Percentiles rank a stretch among this genome's conserved stretches.
Evolutionary conservation across 805 yeast species (phyloP).

Genomic region (Nakazawaea wyomingensis): DNA sequence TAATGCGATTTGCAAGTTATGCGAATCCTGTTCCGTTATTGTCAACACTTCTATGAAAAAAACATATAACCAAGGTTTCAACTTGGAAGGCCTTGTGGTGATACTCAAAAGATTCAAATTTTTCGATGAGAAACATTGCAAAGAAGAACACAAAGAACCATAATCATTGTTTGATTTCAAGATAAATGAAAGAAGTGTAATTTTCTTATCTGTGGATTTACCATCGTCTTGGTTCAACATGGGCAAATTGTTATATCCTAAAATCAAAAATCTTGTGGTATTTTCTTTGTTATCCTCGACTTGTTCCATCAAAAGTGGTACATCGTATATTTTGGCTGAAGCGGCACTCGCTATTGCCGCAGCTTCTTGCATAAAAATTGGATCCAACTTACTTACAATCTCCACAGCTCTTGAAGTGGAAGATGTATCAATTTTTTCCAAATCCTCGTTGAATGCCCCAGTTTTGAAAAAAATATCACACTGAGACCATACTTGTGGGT

Average conservation of each 20-base stretch:
- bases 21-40: constrained; percentile 25
- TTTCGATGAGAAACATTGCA: constrained; percentile 49
- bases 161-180: constrained; percentile 57
- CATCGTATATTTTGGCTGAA: constrained; percentile 56
- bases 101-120: constrained; percentile 65
- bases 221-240: not conserved
- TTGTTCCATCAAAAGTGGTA: constrained; percentile 47
- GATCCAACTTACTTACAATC: constrained; percentile 37
- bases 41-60: constrained; percentile 73
- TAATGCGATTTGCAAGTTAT: constrained; percentile 29
- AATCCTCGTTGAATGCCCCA: constrained; percentile 28
- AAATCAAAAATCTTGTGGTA: constrained; percentile 78
- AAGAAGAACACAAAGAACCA: constrained; percentile 68
- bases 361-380: constrained; percentile 29
- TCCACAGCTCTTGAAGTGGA: constrained; percentile 88
- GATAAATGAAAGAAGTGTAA: constrained; percentile 62
- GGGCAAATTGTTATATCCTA: constrained; percentile 36
- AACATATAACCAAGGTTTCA: constrained; percentile 71
- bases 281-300: constrained; percentile 73
- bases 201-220: constrained; percentile 17
- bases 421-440: constrained; percentile 55
- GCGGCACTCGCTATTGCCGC: constrained; percentile 73
- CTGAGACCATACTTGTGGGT: constrained; percentile 99
- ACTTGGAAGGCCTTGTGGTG: constrained; percentile 69
- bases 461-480: constrained; percentile 49